phyloP scores from a whole-genome alignment of 2,329 filamentous ascomycete genomes.

The Thelonectria rubi region DNA sequence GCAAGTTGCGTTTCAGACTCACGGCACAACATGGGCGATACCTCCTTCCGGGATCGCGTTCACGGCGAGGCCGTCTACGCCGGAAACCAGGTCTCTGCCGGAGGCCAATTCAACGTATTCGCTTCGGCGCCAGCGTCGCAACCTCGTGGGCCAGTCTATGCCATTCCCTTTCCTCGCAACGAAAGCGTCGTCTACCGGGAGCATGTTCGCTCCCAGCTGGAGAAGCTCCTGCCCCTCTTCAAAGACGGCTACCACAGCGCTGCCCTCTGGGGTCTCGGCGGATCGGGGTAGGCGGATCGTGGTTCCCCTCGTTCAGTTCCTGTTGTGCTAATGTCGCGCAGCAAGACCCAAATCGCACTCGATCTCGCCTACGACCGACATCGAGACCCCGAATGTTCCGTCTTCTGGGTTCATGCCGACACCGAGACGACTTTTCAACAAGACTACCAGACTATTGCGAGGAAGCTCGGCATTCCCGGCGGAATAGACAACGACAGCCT shows the following conservation, averaged over 20 bases:
- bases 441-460: slow-evolving; percentile 44
- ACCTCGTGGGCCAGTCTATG: no score
- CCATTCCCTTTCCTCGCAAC: slow-evolving; percentile 1
- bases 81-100: no score
- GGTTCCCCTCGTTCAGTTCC: not conserved
- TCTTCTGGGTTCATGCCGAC: slow-evolving; percentile 50
- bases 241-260: not conserved
- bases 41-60: no score
- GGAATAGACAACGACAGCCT: slow-evolving; percentile 37
- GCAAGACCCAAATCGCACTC: slow-evolving; percentile 9
- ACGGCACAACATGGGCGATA: no score
- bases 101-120: no score
- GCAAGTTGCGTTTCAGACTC: no score
- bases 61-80: no score
- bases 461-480: slow-evolving; percentile 33
- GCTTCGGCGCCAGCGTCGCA: no score
- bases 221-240: not conserved
- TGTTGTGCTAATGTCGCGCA: not conserved
- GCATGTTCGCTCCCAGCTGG: not conserved
- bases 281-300: slow-evolving; percentile 1
- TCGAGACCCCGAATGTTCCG: not conserved
- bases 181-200: not conserved
- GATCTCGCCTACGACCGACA: slow-evolving; percentile 1
- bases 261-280: slow-evolving; percentile 11
- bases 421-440: slow-evolving; percentile 42